Percentiles rank a stretch among this genome's conserved stretches.
phyloP scores from a whole-genome alignment of 345 rosid species.

The Reutealis trisperma region DNA sequence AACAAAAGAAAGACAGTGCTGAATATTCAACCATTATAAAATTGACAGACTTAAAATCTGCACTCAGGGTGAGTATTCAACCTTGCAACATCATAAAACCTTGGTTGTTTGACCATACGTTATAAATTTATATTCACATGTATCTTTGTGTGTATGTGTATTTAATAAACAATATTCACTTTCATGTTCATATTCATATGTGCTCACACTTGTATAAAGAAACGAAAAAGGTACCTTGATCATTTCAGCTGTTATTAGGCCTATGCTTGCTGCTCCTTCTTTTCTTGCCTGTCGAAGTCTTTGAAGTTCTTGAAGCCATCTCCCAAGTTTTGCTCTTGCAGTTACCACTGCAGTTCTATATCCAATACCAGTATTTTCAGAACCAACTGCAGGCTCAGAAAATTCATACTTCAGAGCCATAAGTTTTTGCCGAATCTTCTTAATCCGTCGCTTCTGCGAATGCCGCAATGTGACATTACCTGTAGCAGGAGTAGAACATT shows the following conservation, averaged over 20 bases:
- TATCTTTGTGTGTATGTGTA: not conserved
- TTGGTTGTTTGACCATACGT: not conserved
- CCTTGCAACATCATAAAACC: conserved; percentile 10
- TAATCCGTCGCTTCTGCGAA: conserved; percentile 60
- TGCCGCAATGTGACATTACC: conserved; percentile 52
- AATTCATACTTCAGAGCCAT: conserved; percentile 75
- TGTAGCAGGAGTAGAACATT: conserved; percentile 36
- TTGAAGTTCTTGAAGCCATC: conserved; percentile 87
- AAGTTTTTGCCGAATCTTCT: conserved; percentile 69
- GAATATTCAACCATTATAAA: not conserved
- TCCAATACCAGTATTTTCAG: conserved; percentile 59
- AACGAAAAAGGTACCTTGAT: conserved; percentile 53
- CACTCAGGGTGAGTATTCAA: not conserved
- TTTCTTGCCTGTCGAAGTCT: conserved; percentile 79
- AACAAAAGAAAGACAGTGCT: not conserved
- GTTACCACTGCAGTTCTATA: conserved; percentile 66
- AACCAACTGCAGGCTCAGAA: conserved; percentile 47
- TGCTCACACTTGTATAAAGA: not conserved
- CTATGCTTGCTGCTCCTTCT: conserved; percentile 72
- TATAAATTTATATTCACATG: not conserved
- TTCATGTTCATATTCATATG: not conserved
- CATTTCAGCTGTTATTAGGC: conserved; percentile 65
- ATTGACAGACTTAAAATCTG: not conserved
- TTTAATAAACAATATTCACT: not conserved
- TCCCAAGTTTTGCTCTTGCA: conserved; percentile 70